Conservation (phyloP, 2,329 filamentous ascomycete genomes). For the Calonectria honghensis region DNA sequence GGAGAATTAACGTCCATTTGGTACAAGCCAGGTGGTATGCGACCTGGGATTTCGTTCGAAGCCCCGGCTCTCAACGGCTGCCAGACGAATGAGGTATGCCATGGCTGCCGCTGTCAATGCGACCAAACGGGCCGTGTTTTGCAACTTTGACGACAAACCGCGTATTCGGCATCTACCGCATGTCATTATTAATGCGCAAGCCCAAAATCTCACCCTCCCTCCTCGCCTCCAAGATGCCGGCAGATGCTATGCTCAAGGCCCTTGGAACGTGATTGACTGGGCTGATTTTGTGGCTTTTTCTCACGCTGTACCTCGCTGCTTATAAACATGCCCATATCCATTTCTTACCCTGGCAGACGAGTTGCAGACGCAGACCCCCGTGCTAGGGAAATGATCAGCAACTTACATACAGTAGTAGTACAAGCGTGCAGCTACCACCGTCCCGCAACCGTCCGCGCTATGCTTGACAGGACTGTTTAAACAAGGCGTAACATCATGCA, state of each 20-base stretch:
- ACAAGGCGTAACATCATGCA: slow-evolving; percentile 9
- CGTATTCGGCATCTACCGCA: slow-evolving; percentile 22
- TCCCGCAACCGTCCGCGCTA: slow-evolving; percentile 18
- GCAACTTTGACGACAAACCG: slow-evolving; percentile 2
- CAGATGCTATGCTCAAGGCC: background rate
- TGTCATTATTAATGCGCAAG: background rate
- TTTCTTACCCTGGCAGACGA: background rate
- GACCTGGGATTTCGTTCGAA: slow-evolving; percentile 4
- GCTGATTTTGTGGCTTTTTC: background rate
- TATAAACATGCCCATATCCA: background rate
- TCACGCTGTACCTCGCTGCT: background rate
- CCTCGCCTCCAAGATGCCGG: slow-evolving; percentile 5
- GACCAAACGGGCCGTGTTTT: slow-evolving; percentile 1
- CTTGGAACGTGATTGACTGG: background rate
- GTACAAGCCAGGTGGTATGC: background rate
- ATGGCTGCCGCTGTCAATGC: slow-evolving; percentile 16
- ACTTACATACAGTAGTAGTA: slow-evolving; percentile 18
- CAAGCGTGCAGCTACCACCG: slow-evolving; percentile 20
- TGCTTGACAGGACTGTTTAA: slow-evolving; percentile 13
- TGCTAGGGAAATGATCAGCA: slow-evolving; percentile 20
- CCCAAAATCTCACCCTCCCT: slow-evolving; percentile 22
- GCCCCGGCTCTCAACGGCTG: slow-evolving; percentile 8
- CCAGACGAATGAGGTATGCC: background rate
- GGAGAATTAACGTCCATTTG: slow-evolving; percentile 9
- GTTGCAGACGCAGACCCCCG: background rate